Base-by-base conservation (phyloP, 2,329 filamentous ascomycete genomes). In the Neocucurbitaria cava region DNA sequence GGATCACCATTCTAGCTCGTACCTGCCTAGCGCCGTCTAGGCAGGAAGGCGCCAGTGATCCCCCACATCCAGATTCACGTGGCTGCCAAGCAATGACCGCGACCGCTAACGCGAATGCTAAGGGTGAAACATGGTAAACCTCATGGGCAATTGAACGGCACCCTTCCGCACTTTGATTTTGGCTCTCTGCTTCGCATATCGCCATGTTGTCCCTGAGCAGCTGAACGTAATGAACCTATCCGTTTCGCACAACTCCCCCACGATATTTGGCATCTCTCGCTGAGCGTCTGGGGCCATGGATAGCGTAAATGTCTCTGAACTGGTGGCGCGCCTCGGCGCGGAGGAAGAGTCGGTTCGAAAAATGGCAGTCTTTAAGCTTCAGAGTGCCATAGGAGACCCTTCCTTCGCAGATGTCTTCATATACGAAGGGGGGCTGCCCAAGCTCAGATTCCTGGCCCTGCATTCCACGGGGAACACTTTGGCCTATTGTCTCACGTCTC, bases 311-410 rank as follows among this genome's bases (percentile, higher is more conserved):
- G 77, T 87, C 56, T 76, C 82, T 43, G 83, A 86, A 62, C 77
- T 87, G 62, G 83, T 88, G 55, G 79, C 82, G 58, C 81, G 84
- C 47, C 78, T 89, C 54, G 80, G 82, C 40, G 85, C 83, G 64
- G 83, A 86, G 52, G 85, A 96, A 78, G 95, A 99, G 82, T 93
- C 91, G 52, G 89, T 91, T 65, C 91, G 93, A 71, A 99, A 99
- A 78, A 97, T 98, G 91, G 95, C 95, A 56, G 95, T 96, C 57
- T 99, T 99, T 85, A 97, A 97, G 80, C 87, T 99, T 62, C 95
- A 99, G 78, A 89, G 86, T 61, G 92, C 91, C 59, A 96, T 99
- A 77, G 94, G 93, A 73, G 95, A 99, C 78, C 94, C 94, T 23
- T 90, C 92, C 46, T 98, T 98, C 76, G 95, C 95, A 69, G 95